phyloP scores from a whole-genome alignment of 2,329 filamentous ascomycete species.

The Zasmidium cellare region DNA sequence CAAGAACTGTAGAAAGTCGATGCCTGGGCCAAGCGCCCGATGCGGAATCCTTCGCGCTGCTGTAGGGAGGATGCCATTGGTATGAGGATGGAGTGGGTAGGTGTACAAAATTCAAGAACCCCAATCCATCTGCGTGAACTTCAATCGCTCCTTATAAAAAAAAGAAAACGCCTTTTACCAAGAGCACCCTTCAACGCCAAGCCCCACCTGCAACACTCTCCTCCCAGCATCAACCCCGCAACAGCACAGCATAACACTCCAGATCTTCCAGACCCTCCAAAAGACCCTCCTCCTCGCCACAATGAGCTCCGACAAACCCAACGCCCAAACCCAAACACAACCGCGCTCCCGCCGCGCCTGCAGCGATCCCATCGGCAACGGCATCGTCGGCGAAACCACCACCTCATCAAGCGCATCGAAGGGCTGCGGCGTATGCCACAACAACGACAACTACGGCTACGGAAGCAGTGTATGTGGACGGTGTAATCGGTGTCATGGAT shows the following conservation, averaged over 20 bases:
- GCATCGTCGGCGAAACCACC: neutral
- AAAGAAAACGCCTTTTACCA: too few species aligned
- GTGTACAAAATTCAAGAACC: too few species aligned
- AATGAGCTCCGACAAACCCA: neutral
- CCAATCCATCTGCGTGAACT: too few species aligned
- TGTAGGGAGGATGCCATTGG: too few species aligned
- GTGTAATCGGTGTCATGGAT: slow-evolving; percentile 17
- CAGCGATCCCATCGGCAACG: slow-evolving; percentile 13
- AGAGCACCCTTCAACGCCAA: too few species aligned
- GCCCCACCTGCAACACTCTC: too few species aligned
- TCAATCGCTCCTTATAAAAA: too few species aligned
- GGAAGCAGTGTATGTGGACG: slow-evolving; percentile 16
- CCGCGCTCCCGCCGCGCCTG: slow-evolving; percentile 9
- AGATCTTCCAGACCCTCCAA: neutral
- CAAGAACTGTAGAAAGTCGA: neutral
- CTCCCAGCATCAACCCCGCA: neutral
- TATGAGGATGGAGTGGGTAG: neutral
- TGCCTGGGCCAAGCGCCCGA: neutral
- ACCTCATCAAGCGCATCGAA: neutral
- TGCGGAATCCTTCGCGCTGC: neutral
- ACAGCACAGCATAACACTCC: neutral
- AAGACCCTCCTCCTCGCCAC: neutral
- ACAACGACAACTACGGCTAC: slow-evolving; percentile 15
- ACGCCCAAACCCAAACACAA: neutral
- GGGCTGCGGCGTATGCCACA: slow-evolving; percentile 13